phyloP scores from a whole-genome alignment of 139 green algal species.

The Coccomyxa sp. region DNA sequence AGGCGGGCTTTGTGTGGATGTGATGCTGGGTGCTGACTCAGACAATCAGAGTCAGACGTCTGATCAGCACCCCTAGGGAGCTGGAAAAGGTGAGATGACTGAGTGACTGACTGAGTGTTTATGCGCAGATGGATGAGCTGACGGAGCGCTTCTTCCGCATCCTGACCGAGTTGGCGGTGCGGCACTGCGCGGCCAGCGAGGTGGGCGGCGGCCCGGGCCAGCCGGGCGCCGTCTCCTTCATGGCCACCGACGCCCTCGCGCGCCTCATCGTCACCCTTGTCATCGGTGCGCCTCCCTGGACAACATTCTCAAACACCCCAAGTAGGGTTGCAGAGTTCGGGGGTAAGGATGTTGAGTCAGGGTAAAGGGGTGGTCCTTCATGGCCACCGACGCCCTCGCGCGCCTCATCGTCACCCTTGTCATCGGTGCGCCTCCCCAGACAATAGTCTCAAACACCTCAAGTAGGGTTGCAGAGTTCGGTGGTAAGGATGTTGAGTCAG shows the following conservation, averaged over 20 bases:
- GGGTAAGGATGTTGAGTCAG: no score
- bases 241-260: slow-evolving; percentile 48
- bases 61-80: no score
- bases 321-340: neutral
- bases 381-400: slow-evolving; percentile 50
- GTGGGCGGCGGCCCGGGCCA: slow-evolving; percentile 16
- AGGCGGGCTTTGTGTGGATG: no score
- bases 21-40: no score
- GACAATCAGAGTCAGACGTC: no score
- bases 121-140: slow-evolving; percentile 62
- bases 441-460: neutral
- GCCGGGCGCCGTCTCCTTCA: slow-evolving; percentile 29
- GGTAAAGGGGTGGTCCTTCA: no score
- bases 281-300: slow-evolving; percentile 21
- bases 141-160: slow-evolving; percentile 88
- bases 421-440: slow-evolving; percentile 21
- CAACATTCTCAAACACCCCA: neutral
- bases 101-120: neutral
- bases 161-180: slow-evolving; percentile 78
- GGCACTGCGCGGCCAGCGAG: slow-evolving; percentile 72
- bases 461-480: neutral
- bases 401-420: slow-evolving; percentile 47
- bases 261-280: slow-evolving; percentile 49
- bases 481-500: no score
- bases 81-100: no score